Conservation (phyloP, 2,329 filamentous ascomycete species). For the Venturia pyrina region DNA sequence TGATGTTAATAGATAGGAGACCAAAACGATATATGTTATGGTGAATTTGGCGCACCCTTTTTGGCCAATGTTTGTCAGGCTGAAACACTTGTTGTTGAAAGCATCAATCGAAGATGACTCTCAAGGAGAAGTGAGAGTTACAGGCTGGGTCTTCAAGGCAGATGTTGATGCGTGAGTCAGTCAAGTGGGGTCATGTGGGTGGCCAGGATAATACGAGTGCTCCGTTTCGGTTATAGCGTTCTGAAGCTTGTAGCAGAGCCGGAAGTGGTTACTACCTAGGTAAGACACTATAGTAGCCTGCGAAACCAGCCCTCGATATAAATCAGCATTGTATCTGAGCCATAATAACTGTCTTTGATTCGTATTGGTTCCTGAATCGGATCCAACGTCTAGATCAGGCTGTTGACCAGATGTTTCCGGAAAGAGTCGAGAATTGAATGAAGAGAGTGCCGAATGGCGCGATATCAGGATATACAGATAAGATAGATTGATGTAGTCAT, state of each 20-base stretch:
- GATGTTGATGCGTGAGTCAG: neutral
- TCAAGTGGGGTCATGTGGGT: neutral
- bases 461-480: neutral
- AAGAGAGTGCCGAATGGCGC: neutral
- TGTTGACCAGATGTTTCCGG: neutral
- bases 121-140: too few species aligned
- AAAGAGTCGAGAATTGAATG: too few species aligned
- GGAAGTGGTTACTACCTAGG: neutral
- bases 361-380: neutral
- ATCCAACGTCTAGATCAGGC: neutral
- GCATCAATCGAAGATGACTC: too few species aligned
- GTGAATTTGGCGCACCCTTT: too few species aligned
- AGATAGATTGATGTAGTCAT: neutral
- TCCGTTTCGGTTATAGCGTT: slow-evolving; percentile 1
- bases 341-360: neutral
- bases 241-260: neutral
- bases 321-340: neutral
- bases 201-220: neutral
- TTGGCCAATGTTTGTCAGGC: too few species aligned
- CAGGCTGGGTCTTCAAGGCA: neutral
- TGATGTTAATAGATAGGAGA: too few species aligned
- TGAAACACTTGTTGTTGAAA: too few species aligned
- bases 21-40: too few species aligned
- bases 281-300: too few species aligned
- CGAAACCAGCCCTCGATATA: neutral